Percentiles rank a stretch among this genome's conserved stretches.
These are phyloP conservation scores for Leishmania arabica DNA, from an alignment of 208 protist species.

Conservation along the genomic window DNA sequence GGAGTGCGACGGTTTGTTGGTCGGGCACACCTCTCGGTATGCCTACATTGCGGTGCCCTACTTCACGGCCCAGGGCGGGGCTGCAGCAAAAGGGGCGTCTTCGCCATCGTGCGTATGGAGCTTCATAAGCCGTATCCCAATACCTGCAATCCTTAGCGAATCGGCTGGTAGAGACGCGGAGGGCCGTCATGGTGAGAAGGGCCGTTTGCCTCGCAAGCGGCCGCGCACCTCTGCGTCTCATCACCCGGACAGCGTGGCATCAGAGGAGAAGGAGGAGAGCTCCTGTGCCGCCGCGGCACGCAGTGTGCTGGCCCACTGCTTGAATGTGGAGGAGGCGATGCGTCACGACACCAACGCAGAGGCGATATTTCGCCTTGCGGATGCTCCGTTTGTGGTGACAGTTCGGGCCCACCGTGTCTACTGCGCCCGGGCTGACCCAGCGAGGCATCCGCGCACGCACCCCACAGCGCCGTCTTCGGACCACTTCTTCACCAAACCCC, in stretches of 20 bases:
- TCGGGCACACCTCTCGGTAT: conserved; percentile 65
- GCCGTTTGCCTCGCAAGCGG: neutral
- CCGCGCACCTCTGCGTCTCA: neutral
- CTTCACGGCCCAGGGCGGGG: conserved; percentile 12
- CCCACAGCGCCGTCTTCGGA: neutral
- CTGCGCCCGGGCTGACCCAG: conserved; percentile 30
- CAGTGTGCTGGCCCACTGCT: conserved; percentile 19
- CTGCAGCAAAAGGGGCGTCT: neutral
- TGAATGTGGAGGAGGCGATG: conserved; percentile 34
- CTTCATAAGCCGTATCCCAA: conserved; percentile 40
- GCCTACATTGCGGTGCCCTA: conserved; percentile 72
- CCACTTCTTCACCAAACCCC: neutral
- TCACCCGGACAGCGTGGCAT: conserved; percentile 7
- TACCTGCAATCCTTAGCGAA: conserved; percentile 19
- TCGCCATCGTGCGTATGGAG: conserved; percentile 23
- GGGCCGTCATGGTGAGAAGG: neutral
- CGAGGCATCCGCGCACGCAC: conserved; percentile 8
- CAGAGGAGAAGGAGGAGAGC: neutral
- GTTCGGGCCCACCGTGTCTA: conserved; percentile 65
- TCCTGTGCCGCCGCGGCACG: neutral
- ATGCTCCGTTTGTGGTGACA: conserved; percentile 31
- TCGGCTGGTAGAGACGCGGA: neutral
- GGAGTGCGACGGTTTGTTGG: conserved; percentile 57
- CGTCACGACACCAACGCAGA: conserved; percentile 35
- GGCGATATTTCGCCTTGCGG: conserved; percentile 10